Conservation (phyloP, 2,329 filamentous ascomycete species). For the Trichoderma atrobrunneum region DNA sequence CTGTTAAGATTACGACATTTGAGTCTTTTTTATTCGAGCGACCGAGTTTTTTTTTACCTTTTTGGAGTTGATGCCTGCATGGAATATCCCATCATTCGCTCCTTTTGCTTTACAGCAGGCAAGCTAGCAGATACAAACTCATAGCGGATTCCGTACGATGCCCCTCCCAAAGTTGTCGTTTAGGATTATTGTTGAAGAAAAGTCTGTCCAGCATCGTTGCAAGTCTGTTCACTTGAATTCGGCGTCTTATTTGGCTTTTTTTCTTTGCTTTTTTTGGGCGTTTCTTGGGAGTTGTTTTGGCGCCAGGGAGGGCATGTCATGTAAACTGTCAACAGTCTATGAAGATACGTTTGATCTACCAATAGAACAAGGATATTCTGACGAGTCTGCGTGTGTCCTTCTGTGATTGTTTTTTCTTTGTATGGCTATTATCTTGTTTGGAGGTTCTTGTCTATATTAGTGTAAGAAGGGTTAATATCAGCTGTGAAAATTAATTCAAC, state of each 20-base stretch:
- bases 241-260: constrained; percentile 28
- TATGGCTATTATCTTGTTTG: background rate
- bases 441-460: background rate
- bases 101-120: background rate
- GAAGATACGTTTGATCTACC: constrained; percentile 23
- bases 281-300: constrained; percentile 28
- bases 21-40: constrained; percentile 8
- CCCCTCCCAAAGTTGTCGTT: background rate
- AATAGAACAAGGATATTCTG: constrained; percentile 22
- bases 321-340: constrained; percentile 27
- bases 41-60: background rate
- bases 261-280: constrained; percentile 24
- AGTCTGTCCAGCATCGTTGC: constrained; percentile 19
- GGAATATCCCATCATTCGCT: constrained; percentile 5
- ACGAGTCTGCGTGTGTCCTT: background rate
- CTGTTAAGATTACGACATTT: constrained; percentile 16
- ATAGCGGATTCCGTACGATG: background rate
- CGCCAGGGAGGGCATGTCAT: constrained; percentile 32
- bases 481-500: background rate
- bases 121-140: background rate
- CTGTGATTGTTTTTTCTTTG: background rate
- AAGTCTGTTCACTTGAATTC: constrained; percentile 20
- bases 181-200: background rate
- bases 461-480: background rate
- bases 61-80: background rate